Evolutionary conservation across 2,329 filamentous ascomycete genomes (phyloP), one percentile per base, ranked within the genome.

Genomic region (Boeremia exigua): DNA sequence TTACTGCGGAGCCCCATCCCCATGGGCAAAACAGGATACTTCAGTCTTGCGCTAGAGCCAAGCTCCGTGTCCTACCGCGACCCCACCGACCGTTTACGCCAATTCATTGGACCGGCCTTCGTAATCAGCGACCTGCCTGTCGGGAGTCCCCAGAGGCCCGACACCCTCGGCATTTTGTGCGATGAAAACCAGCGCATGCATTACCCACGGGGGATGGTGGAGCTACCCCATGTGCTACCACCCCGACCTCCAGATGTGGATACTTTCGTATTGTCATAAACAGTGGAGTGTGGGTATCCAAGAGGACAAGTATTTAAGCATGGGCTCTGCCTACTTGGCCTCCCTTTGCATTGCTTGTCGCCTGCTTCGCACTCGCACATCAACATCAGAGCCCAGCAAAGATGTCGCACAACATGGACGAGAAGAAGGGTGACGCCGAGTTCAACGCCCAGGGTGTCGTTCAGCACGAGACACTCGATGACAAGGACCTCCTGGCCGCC

Each of bases 401-500:
- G 47, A 37, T 56, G 61, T 62, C 54, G 51, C 33, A 53, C 42
- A 49, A 48, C 38, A 47, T 53, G 15, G 37, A 44, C 23, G 55
- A 55, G 15, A 48, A 49, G 33, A 59, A 56, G 37, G 9, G 23
- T 11, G 56, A 54, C 19, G 25, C 49, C 19, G 60, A 58, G 32
- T 19, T 50, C 29, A 43, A 60, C 10, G 54, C 58, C 47, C 48
- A 60, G 29, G 58, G 58, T 12, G 48, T 59, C 30, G 39, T 46
- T 7, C 51, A 60, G 6, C 49, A 58, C n/a, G 65, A 68, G 55
- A 42, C 66, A 9, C 47, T 69, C 17, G 56, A 40, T 30, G 65
- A 70, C 50, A 61, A 63, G 28, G 59, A 67, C 4, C 49, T 67
- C 34, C 56, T 69, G 63, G 59, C 38, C 28, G 59, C 68, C 62